Conservation (phyloP, 805 yeast species). For the Debaryomyces maramus region DNA sequence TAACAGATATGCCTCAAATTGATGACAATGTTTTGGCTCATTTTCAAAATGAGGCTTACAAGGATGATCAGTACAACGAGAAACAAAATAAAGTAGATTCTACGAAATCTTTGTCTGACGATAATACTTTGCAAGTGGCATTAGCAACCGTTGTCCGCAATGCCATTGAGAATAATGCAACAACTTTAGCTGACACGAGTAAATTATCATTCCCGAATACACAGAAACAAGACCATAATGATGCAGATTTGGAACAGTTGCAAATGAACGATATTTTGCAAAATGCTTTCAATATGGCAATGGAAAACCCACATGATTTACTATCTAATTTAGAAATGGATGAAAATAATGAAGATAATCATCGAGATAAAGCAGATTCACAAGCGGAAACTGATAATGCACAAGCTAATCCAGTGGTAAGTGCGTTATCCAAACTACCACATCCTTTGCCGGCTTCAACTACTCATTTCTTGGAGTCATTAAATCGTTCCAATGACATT, state of each 20-base stretch:
- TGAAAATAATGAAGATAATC: conserved; percentile 11
- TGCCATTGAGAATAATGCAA: conserved; percentile 27
- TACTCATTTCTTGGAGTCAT: conserved; percentile 13
- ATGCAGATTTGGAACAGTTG: conserved; percentile 52
- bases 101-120: conserved; percentile 1
- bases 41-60: conserved; percentile 34
- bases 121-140: conserved; percentile 44
- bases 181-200: conserved; percentile 1
- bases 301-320: conserved; percentile 57
- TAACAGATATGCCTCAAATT: conserved; percentile 28
- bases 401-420: conserved; percentile 5
- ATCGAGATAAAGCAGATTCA: background rate
- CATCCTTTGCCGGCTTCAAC: conserved; percentile 14
- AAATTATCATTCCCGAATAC: background rate
- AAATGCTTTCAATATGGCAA: conserved; percentile 75
- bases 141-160: conserved; percentile 56
- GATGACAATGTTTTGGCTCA: conserved; percentile 39
- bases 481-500: conserved; percentile 15
- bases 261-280: conserved; percentile 71
- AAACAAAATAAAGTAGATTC: conserved; percentile 1
- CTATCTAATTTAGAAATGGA: conserved; percentile 36
- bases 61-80: conserved; percentile 17
- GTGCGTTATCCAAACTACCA: conserved; percentile 9
- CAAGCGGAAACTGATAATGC: conserved; percentile 1
- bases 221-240: conserved; percentile 15